Base-by-base conservation (phyloP, 2,329 filamentous ascomycete species). In the Cladophialophora psammophila region DNA sequence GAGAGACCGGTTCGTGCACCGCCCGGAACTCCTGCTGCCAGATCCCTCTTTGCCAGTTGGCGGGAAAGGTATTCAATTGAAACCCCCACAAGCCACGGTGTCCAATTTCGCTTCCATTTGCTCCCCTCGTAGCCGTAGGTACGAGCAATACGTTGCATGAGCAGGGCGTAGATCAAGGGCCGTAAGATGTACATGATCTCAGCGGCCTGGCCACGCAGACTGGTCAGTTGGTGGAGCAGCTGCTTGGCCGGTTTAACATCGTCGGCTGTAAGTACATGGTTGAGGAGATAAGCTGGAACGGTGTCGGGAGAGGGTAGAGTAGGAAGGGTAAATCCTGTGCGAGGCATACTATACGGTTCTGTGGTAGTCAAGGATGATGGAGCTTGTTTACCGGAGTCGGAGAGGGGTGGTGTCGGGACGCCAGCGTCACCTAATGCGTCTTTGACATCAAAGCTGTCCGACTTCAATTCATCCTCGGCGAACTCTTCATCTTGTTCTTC, bases 241-340 rank as follows among this genome's bases (percentile, higher is more conserved):
- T 91, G 90, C 40, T 91, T 90, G 0, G 95, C 92, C 0, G 94
- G 92, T 78, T 97, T 97, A 82, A 99, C 95, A 76, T 98, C 95
- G 80, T 99, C 95, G 8, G 95, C 93, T 0, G 93, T 97, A 55
- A 99, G 85, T 12, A 98, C 94, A 72, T 96, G 94, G 38, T 91
- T 90, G 31, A 96, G 87, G 4, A 99, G 87, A 78, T 96, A 99
- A 53, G 87, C 88, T 59, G 92, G 92, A 66, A 97, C 94, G 73
- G 97, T 92, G 60, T 89, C 86, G 0, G 90, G 87, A 64, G 90
- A 89, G 0, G 95, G 95, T 15, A 99, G 84, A 55, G 88, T 90
- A 0, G 95, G 94, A 55, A 99, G 85, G 32, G 88, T 91, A 73
- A 96, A 85, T 40, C 93, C 93, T 0, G 95, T 99, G 66, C 95